Percentiles rank a stretch among this genome's conserved stretches.
These are phyloP conservation scores for Globisporangium abappressorium DNA, from an alignment of 352 stramenopile genomes.

Conservation along the genomic window DNA sequence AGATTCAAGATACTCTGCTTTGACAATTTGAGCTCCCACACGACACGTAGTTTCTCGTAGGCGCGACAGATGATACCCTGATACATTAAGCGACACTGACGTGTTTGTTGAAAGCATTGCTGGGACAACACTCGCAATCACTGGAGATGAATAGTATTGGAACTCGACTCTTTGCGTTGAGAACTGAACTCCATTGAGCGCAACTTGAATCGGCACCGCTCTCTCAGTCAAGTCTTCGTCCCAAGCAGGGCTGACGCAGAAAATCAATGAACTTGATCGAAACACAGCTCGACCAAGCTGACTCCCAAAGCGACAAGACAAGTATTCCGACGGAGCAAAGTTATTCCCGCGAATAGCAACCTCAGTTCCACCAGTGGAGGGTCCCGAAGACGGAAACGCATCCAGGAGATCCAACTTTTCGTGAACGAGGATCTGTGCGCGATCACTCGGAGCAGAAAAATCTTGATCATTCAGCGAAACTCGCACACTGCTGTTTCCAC, in stretches of 20 bases:
- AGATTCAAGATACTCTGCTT: constrained; percentile 8
- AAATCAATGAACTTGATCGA: constrained; percentile 3
- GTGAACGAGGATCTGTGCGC: constrained; percentile 4
- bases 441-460: constrained; percentile 1
- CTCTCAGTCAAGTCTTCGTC: neutral
- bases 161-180: constrained; percentile 10
- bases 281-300: constrained; percentile 5
- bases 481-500: constrained; percentile 4
- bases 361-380: constrained; percentile 1
- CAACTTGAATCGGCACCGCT: neutral
- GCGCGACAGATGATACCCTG: neutral
- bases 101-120: neutral
- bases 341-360: neutral
- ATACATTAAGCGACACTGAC: constrained; percentile 1
- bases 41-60: constrained; percentile 1
- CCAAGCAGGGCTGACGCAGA: constrained; percentile 8
- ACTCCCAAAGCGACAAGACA: constrained; percentile 6
- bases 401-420: neutral
- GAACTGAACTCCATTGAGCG: constrained; percentile 11
- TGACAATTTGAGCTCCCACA: neutral
- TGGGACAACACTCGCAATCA: neutral
- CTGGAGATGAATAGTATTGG: constrained; percentile 7
- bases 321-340: constrained; percentile 5
- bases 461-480: constrained; percentile 12
- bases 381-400: neutral